These are phyloP conservation scores for Pinus taeda DNA, from an alignment of 75 land plant genomes.

Conservation along the genomic window DNA sequence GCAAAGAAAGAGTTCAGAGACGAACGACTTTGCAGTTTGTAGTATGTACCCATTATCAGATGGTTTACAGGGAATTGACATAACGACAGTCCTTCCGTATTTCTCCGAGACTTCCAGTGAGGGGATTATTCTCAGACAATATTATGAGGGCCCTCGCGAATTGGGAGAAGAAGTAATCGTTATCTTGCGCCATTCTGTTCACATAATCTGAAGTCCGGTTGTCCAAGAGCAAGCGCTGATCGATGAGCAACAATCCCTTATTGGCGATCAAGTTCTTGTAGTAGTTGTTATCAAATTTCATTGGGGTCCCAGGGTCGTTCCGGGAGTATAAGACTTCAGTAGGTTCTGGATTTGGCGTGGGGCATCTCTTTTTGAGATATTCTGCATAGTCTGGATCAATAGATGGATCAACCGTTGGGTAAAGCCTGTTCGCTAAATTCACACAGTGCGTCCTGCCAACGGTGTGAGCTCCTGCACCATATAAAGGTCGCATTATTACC, in stretches of 20 bases:
- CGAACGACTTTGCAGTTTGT: no score
- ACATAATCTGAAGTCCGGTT: constrained; percentile 2
- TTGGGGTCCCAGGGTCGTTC: constrained; percentile 29
- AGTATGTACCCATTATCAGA: no score
- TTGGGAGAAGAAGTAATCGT: constrained; percentile 21
- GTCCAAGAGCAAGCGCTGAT: constrained; percentile 16
- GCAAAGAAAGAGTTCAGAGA: no score
- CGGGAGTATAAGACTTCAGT: constrained; percentile 19
- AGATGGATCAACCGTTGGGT: constrained; percentile 30
- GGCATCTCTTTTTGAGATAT: constrained; percentile 27
- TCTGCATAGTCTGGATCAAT: constrained; percentile 17
- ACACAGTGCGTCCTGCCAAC: no score
- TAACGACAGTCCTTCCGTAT: no score
- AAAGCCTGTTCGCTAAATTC: constrained; percentile 23
- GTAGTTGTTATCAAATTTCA: constrained; percentile 9
- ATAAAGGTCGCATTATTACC: no score
- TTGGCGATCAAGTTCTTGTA: constrained; percentile 10
- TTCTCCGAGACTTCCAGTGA: no score
- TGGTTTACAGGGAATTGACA: no score
- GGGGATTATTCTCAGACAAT: constrained; percentile 3
- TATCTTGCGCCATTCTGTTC: constrained; percentile 23
- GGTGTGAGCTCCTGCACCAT: no score
- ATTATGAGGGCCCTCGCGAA: constrained; percentile 18
- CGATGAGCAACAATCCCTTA: constrained; percentile 25
- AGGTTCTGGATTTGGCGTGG: constrained; percentile 18